These are phyloP conservation scores for Scheffersomyces segobiensis DNA, from an alignment of 1,139 yeast species.

Conservation along the genomic window DNA sequence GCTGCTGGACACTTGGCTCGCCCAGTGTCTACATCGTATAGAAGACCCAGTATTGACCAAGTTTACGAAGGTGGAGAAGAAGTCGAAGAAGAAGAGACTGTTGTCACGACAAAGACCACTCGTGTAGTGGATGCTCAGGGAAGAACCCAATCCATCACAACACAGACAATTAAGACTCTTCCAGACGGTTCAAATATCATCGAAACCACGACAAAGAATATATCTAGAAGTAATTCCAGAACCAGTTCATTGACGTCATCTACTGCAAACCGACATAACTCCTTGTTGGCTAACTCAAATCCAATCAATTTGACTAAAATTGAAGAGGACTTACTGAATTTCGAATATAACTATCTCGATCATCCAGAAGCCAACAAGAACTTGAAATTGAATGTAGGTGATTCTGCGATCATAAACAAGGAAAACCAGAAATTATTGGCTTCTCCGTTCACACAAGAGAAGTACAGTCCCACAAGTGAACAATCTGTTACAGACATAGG, in stretches of 20 bases:
- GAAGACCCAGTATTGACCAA: slow-evolving; percentile 2
- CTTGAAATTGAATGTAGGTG: slow-evolving; percentile 4
- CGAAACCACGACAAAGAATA: slow-evolving; percentile 47
- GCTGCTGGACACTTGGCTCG: background rate
- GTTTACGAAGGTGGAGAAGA: slow-evolving; percentile 11
- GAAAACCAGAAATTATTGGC: background rate
- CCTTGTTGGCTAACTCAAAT: slow-evolving; percentile 20
- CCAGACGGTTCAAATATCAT: slow-evolving; percentile 49
- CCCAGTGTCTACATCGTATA: slow-evolving; percentile 1
- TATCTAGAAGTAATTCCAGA: slow-evolving; percentile 38
- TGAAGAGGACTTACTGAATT: slow-evolving; percentile 47
- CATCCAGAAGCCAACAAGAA: slow-evolving; percentile 1
- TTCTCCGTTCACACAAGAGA: background rate
- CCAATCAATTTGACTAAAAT: slow-evolving; percentile 36
- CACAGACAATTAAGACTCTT: slow-evolving; percentile 40
- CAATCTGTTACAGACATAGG: background rate
- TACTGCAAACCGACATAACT: slow-evolving; percentile 16
- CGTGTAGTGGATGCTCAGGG: slow-evolving; percentile 46
- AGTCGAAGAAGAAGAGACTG: slow-evolving; percentile 26
- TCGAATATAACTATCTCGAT: slow-evolving; percentile 38
- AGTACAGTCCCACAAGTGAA: background rate
- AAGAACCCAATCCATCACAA: slow-evolving; percentile 43
- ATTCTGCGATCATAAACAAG: background rate
- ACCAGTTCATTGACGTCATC: slow-evolving; percentile 29
- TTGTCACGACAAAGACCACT: slow-evolving; percentile 45